Conservation (phyloP, 1,284 basidiomycete species). For the Crucibulum parvulum region DNA sequence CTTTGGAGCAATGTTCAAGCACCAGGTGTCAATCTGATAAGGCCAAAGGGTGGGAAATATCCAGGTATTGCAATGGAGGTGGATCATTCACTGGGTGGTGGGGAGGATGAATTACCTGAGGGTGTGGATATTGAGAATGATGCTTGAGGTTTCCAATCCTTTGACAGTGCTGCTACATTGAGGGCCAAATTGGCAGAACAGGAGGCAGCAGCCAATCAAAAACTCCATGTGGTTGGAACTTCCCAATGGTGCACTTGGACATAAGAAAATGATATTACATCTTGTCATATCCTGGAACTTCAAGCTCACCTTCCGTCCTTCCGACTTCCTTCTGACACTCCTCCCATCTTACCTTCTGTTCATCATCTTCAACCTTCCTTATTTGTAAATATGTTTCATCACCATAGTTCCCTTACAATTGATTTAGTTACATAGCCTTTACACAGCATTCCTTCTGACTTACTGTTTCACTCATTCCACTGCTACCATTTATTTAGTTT, state of each 20-base stretch:
- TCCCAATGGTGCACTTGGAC: slow-evolving; percentile 5
- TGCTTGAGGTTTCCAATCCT: background rate
- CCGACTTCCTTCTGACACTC: too few relatives aligned
- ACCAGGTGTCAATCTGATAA: slow-evolving; percentile 12
- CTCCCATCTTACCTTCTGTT: too few relatives aligned
- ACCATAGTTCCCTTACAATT: too few relatives aligned
- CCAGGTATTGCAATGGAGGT: slow-evolving; percentile 21
- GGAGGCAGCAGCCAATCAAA: background rate
- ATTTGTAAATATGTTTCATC: too few relatives aligned
- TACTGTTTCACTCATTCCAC: too few relatives aligned
- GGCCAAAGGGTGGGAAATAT: slow-evolving; percentile 15
- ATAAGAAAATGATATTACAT: slow-evolving; percentile 13
- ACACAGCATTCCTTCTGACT: too few relatives aligned
- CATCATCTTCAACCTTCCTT: too few relatives aligned
- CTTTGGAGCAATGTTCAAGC: slow-evolving; percentile 4
- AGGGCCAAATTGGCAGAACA: background rate
- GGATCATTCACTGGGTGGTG: slow-evolving; percentile 15
- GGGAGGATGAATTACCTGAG: background rate
- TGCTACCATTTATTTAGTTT: too few relatives aligned
- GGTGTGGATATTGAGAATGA: background rate
- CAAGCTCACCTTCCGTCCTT: too few relatives aligned
- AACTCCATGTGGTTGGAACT: slow-evolving; percentile 14
- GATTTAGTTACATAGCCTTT: too few relatives aligned
- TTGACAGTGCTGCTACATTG: slow-evolving; percentile 4
- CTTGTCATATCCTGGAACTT: too few relatives aligned